Evolutionary conservation across 768 basidiomycete species (phyloP).

Genomic region (Lactarius quietus): DNA sequence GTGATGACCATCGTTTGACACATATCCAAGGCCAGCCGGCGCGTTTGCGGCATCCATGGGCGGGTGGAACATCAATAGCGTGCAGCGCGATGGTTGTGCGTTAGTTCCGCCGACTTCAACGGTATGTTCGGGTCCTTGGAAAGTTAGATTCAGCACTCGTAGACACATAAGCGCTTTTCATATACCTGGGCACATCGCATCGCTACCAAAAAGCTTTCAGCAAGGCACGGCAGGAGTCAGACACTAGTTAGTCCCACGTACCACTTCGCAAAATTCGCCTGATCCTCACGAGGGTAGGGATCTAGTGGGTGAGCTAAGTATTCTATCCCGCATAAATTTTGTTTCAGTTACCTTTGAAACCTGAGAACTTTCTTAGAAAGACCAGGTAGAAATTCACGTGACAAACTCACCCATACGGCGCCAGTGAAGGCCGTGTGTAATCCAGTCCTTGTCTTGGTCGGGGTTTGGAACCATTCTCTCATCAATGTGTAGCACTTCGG

Average conservation of each 20-base stretch:
- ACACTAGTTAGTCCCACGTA: conserved; percentile 30
- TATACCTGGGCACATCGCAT: conserved; percentile 49
- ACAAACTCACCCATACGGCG: conserved; percentile 46
- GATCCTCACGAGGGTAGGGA: conserved; percentile 57
- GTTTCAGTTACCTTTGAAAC: conserved; percentile 47
- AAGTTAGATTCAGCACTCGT: not conserved
- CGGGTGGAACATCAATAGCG: conserved; percentile 50
- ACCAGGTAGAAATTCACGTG: conserved; percentile 8
- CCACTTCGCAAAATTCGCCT: conserved; percentile 53
- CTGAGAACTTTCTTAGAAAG: conserved; percentile 30
- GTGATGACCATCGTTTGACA: conserved; percentile 55
- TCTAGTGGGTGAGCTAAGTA: conserved; percentile 34
- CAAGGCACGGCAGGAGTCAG: not conserved
- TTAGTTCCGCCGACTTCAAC: conserved; percentile 26
- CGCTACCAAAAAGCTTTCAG: conserved; percentile 32
- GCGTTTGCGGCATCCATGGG: conserved; percentile 32
- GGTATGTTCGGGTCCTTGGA: conserved; percentile 49
- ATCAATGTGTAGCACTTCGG: conserved; percentile 46
- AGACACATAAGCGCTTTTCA: too few relatives aligned
- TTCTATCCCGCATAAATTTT: not conserved
- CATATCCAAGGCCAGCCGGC: conserved; percentile 40
- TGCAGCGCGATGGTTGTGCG: conserved; percentile 52
- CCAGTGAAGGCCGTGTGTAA: conserved; percentile 57
- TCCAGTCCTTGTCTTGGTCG: conserved; percentile 46
- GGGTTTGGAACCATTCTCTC: conserved; percentile 45